phyloP scores from a whole-genome alignment of 495 filamentous ascomycete species.

The Hypoxylon cercidicola region DNA sequence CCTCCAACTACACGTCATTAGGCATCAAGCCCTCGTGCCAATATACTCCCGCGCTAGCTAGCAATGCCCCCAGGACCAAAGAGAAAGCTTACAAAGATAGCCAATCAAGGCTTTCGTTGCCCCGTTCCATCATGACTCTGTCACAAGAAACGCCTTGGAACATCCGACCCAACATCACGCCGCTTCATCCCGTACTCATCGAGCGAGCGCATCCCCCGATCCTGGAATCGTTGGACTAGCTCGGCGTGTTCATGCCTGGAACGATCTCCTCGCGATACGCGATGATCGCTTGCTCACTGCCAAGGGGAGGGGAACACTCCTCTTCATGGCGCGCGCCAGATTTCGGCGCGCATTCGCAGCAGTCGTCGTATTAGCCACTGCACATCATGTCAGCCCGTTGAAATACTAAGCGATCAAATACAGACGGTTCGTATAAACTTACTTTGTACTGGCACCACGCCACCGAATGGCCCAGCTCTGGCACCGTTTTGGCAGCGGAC shows the following conservation, averaged over 20 bases:
- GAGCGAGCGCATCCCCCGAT: neutral
- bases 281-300: slow-evolving; percentile 18
- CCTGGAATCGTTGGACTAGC: neutral
- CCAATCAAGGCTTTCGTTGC: neutral
- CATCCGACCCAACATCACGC: too few species aligned
- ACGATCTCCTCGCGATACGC: slow-evolving; percentile 5
- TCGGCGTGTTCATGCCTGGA: neutral
- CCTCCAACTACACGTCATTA: slow-evolving; percentile 23
- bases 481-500: slow-evolving; percentile 63
- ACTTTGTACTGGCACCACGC: slow-evolving; percentile 64
- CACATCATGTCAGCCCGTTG: slow-evolving; percentile 14
- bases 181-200: too few species aligned
- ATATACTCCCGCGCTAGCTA: slow-evolving; percentile 1
- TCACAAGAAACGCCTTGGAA: too few species aligned
- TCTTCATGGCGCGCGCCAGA: slow-evolving; percentile 32
- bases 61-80: neutral
- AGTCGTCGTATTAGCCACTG: slow-evolving; percentile 34
- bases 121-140: too few species aligned
- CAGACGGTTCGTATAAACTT: slow-evolving; percentile 1
- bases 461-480: slow-evolving; percentile 63
- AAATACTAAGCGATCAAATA: neutral
- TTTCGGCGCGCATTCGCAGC: slow-evolving; percentile 29
- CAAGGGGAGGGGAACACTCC: slow-evolving; percentile 9
- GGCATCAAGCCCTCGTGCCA: slow-evolving; percentile 7
- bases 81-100: neutral